phyloP scores from a whole-genome alignment of 2,329 filamentous ascomycete genomes.

The Microdochium nivale region DNA sequence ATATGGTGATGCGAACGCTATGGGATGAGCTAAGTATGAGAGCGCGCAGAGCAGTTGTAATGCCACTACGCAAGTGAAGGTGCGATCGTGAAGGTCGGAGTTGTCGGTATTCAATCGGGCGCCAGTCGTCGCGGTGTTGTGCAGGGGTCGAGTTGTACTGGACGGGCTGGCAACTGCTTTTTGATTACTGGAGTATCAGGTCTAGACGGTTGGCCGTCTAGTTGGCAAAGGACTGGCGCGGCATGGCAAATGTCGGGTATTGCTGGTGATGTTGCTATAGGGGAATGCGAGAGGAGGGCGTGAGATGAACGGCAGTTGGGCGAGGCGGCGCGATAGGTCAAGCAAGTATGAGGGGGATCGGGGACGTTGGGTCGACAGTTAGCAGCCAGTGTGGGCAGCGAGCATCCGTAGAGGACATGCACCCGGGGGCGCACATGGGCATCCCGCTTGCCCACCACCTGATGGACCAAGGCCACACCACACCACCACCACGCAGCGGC shows the following conservation, averaged over 20 bases:
- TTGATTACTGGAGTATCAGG: slow-evolving; percentile 8
- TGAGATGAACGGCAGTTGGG: background rate
- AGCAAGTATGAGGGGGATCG: background rate
- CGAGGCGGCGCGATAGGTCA: background rate
- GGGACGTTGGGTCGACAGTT: background rate
- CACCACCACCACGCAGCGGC: background rate
- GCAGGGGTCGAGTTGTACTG: background rate
- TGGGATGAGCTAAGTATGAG: background rate
- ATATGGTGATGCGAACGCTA: no score
- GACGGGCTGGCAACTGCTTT: slow-evolving; percentile 7
- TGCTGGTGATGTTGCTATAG: slow-evolving; percentile 3
- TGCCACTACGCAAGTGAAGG: background rate
- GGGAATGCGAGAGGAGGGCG: background rate
- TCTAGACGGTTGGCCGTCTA: slow-evolving; percentile 17
- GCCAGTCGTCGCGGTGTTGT: background rate
- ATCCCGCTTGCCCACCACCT: background rate
- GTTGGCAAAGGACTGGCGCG: slow-evolving; percentile 13
- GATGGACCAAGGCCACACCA: background rate
- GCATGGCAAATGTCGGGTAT: slow-evolving; percentile 2
- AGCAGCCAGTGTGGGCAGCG: no score
- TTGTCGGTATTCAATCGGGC: background rate
- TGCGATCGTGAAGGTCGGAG: background rate
- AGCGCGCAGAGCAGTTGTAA: background rate
- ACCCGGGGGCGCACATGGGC: no score
- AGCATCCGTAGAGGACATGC: no score